Base-by-base conservation (phyloP, 257 asterid species). In the Solanum lignicaule region DNA sequence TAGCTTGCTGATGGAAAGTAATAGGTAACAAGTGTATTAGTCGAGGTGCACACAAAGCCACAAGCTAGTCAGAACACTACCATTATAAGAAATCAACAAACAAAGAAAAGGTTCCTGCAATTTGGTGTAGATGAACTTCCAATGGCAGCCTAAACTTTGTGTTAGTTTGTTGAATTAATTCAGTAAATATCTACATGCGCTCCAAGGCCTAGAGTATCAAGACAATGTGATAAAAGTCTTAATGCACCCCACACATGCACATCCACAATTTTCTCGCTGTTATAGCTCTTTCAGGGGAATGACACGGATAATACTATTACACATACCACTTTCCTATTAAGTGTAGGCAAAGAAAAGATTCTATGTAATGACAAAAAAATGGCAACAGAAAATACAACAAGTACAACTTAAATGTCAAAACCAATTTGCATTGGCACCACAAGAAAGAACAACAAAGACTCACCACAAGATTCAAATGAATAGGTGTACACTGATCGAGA, bases 381-480 rank as follows among this genome's bases (percentile, higher is more conserved):
- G 11, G 10, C 29, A 78, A 41, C 62, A 78, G 36, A 78, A 78
- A 25, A 78, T 78, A 25, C 84, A 27, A n/a, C 14, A 31, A n/a
- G 0, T 32, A 86, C 29, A 46, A 43, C 29, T 27, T 71, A 69
- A 86, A 46, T 38, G 74, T 71, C 60, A 41, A 78, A n/a, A 76
- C 6, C 33, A 23, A 38, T 76, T 76, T 14, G 83, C 58, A 38
- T 12, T 76, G 23, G 14, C 69, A 21, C 88, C 58, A 55, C 18
- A 86, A 69, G 32, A 68, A 86, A 31, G 5, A 23, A 41, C 7
- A 60, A 15, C 23, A 58, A 31, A 69, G 48, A 73, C 69, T 96
- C 94, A 97, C 99, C 99, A 96, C 92, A 88, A 97, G 98, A 90
- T 97, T 97, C 85, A 97, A 90, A 93, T 96, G 99, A 84, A 97